Evolutionary conservation across 306 rosid species (phyloP), one percentile per base, ranked within the genome.

Genomic region (Geum urbanum): DNA sequence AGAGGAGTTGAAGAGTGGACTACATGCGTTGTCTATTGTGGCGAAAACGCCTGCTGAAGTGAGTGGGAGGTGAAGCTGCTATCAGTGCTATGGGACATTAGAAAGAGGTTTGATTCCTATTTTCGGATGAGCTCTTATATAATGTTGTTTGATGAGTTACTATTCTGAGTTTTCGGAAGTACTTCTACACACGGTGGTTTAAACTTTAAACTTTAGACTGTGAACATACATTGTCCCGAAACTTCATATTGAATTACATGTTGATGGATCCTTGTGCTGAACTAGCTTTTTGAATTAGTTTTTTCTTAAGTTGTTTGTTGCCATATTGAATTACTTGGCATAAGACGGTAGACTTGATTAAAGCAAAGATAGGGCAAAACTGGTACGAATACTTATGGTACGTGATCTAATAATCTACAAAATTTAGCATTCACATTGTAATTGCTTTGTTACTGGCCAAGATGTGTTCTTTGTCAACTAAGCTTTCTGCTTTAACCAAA

Each of bases 1-100:
- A 74, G 92, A 86, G 58, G 98, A 89, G 75, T 81, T 92, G 85
- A 79, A 86, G 63, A 76, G 86, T 84, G 98, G 95, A 53, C 63
- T 92, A 5, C 96, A 92, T 32, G 96, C 95, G 11, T 68, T 92
- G 76, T 86, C 98, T 5, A 89, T 92, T 13, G 87, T 85, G 69
- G 96, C 98, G 0, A 92, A 87, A 81, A 82, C 96, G 9, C 95
- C 96, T 7, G 74, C 77, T 59, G 95, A 92, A 78, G 84, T 81
- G 56, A 54, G 76, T 66, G 55, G 63, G 75, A 66, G 77, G 24
- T 84, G 86, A 80, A 67, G 37, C 27, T 35, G 66, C 71, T 8
- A 20, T 14, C 11, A 32, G 37, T 32, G 27, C 48, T 32, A 6
- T 19, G 19, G 13, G 27, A 32, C 37, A 32, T 32, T 32, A 32